A percentile compares a stretch with the other conserved stretches of the same genome.
phyloP scores from a whole-genome alignment of 1,139 yeast species.

The Hansenula lynferdii region DNA sequence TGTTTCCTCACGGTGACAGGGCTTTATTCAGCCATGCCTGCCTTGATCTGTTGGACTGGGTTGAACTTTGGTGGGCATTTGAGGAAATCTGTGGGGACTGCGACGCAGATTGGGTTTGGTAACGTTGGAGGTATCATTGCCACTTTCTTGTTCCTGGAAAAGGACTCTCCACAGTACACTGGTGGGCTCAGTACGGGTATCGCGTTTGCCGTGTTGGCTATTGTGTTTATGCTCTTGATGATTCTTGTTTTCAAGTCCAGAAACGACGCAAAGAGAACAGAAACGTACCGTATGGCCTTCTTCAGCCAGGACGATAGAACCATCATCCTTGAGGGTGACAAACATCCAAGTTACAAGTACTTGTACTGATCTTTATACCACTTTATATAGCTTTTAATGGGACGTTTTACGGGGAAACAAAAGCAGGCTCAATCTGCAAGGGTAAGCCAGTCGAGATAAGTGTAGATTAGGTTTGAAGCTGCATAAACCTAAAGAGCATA shows the following conservation, averaged over 20 bases:
- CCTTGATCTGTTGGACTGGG: conserved; percentile 67
- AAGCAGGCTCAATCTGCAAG: too few relatives aligned
- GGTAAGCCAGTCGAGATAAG: too few relatives aligned
- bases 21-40: conserved; percentile 69
- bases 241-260: conserved; percentile 32
- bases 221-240: conserved; percentile 41
- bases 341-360: conserved; percentile 54
- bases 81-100: conserved; percentile 68
- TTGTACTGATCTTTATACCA: too few relatives aligned
- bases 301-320: conserved; percentile 40
- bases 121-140: conserved; percentile 80
- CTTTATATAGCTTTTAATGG: too few relatives aligned
- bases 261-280: conserved; percentile 38
- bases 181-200: conserved; percentile 43
- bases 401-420: too few relatives aligned
- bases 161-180: conserved; percentile 29
- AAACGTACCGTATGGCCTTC: conserved; percentile 36
- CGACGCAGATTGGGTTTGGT: conserved; percentile 77
- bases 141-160: conserved; percentile 38
- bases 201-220: conserved; percentile 48
- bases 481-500: too few relatives aligned
- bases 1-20: conserved; percentile 67
- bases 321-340: conserved; percentile 49
- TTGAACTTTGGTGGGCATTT: conserved; percentile 60
- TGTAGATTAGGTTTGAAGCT: too few relatives aligned